phyloP scores from a whole-genome alignment of 1,284 basidiomycete genomes.

The Trametes hirsuta region DNA sequence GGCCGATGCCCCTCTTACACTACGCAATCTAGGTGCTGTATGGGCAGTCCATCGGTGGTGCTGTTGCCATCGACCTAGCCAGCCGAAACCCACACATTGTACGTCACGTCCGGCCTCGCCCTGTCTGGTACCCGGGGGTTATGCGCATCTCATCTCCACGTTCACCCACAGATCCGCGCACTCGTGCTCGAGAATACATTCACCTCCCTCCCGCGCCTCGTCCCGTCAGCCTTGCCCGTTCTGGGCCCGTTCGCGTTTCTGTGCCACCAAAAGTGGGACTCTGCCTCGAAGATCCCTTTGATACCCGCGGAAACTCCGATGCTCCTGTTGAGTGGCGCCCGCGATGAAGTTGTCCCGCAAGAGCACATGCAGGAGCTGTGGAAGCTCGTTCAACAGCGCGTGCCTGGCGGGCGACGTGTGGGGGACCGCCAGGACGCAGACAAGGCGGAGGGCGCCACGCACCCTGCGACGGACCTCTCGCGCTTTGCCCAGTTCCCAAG shows the following conservation, averaged over 20 bases:
- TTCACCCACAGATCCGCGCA: constrained; percentile 57
- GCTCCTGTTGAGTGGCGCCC: constrained; percentile 83
- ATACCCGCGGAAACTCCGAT: constrained; percentile 78
- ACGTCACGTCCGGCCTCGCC: constrained; percentile 21
- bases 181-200: constrained; percentile 96
- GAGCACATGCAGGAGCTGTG: constrained; percentile 84
- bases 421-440: constrained; percentile 14
- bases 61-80: constrained; percentile 89
- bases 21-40: constrained; percentile 65
- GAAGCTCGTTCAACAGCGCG: constrained; percentile 58
- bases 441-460: constrained; percentile 14
- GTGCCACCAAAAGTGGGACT: constrained; percentile 93
- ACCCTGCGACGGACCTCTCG: constrained; percentile 16
- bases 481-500: constrained; percentile 33
- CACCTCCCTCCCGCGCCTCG: constrained; percentile 76
- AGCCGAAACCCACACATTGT: constrained; percentile 78
- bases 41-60: constrained; percentile 97
- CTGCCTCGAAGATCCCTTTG: constrained; percentile 66
- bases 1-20: background rate
- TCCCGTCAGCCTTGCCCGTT: constrained; percentile 82
- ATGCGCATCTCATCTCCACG: background rate
- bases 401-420: constrained; percentile 14
- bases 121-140: background rate
- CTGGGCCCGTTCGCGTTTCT: constrained; percentile 81
- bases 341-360: constrained; percentile 86